Percentiles rank a stretch among this genome's conserved stretches.
Conservation (phyloP, 2,329 filamentous ascomycete genomes). For the Sarocladiaceae sp. region DNA sequence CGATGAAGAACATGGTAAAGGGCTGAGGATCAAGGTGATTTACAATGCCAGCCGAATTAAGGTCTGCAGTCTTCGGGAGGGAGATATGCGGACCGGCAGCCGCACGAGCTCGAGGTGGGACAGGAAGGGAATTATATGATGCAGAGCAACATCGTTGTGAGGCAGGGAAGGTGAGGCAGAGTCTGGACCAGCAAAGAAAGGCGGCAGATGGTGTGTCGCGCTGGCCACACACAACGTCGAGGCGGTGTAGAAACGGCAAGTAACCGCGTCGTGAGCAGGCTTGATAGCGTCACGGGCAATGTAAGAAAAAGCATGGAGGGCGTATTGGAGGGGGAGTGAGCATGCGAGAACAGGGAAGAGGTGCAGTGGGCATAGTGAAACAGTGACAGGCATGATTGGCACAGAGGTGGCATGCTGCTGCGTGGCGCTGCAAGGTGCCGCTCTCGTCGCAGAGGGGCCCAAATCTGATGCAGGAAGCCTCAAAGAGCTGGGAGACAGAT, state of each 20-base stretch:
- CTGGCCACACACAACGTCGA: neutral
- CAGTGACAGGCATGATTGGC: constrained; percentile 4
- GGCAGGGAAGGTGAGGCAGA: neutral
- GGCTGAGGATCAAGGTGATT: neutral
- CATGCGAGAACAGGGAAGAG: constrained; percentile 1
- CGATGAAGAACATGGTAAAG: neutral
- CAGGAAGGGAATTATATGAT: constrained; percentile 2
- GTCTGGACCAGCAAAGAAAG: neutral
- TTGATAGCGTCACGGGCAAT: neutral
- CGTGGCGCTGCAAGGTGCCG: constrained; percentile 3
- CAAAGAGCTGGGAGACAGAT: neutral
- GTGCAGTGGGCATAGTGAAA: constrained; percentile 4
- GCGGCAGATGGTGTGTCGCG: constrained; percentile 1
- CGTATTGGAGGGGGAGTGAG: neutral
- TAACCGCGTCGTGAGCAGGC: neutral
- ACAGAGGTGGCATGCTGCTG: constrained; percentile 2
- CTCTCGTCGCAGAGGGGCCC: too few relatives aligned
- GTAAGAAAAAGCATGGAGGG: neutral
- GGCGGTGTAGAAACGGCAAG: constrained; percentile 6
- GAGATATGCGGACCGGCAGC: neutral
- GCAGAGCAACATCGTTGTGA: neutral
- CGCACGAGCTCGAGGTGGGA: neutral
- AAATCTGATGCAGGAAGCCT: neutral
- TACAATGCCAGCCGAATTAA: neutral
- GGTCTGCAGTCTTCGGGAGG: neutral